Conservation (phyloP, 495 filamentous ascomycete genomes). For the Penicillium bialowiezense region DNA sequence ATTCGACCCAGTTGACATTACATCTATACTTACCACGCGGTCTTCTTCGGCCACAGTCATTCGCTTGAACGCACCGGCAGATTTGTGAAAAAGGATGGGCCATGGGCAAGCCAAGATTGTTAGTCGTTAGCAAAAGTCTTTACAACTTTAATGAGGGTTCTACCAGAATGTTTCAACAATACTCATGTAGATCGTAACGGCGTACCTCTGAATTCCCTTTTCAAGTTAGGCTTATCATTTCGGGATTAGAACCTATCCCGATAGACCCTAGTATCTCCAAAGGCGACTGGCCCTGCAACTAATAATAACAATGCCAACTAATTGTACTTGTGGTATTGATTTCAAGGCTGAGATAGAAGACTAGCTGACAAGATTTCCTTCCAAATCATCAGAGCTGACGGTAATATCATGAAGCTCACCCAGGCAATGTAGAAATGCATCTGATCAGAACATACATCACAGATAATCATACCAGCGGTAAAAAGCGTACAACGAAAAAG, state of each 20-base stretch:
- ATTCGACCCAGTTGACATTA: not conserved
- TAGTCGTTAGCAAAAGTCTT: not conserved
- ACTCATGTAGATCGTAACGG: too few species aligned
- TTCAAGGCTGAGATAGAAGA: slow-evolving; percentile 2
- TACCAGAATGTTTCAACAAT: too few species aligned
- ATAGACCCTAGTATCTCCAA: too few species aligned
- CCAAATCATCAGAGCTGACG: not conserved
- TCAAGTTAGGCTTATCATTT: too few species aligned
- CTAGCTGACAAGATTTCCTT: not conserved
- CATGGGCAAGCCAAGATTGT: not conserved
- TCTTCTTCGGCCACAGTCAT: slow-evolving; percentile 6
- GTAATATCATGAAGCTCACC: not conserved
- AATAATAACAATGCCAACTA: too few species aligned
- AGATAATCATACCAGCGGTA: too few species aligned
- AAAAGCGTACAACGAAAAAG: not conserved
- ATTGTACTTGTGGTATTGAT: too few species aligned
- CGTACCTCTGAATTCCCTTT: too few species aligned
- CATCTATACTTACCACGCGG: slow-evolving; percentile 11
- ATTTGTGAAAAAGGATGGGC: not conserved
- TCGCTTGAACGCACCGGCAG: not conserved
- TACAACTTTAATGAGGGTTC: too few species aligned
- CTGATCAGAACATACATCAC: too few species aligned
- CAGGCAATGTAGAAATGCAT: not conserved
- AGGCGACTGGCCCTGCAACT: too few species aligned
- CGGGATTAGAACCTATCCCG: too few species aligned